These are phyloP conservation scores for Chaetomium fimeti DNA, from an alignment of 495 filamentous ascomycete genomes.

Conservation along the genomic window DNA sequence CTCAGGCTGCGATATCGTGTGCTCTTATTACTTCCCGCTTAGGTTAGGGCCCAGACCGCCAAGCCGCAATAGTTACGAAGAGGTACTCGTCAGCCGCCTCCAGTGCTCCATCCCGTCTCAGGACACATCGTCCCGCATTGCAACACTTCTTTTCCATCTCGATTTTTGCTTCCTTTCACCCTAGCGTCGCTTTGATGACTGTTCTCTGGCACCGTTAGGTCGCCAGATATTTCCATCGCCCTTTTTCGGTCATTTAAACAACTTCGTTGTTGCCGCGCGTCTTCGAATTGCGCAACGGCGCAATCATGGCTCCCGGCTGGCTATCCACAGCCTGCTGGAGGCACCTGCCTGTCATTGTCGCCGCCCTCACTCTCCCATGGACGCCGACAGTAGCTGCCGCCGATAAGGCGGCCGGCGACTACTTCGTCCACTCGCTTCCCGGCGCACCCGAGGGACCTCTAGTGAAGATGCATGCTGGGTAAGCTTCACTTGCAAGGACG, in stretches of 20 bases:
- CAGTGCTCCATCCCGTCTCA: not conserved
- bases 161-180: not conserved
- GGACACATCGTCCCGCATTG: conserved; percentile 15
- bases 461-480: conserved; percentile 98
- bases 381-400: conserved; percentile 34
- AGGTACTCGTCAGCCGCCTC: conserved; percentile 7
- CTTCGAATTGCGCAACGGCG: conserved; percentile 15
- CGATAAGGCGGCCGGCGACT: conserved; percentile 68
- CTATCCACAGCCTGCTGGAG: conserved; percentile 41
- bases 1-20: too few species aligned
- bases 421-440: conserved; percentile 80
- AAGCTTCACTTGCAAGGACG: conserved; percentile 36
- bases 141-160: conserved; percentile 1
- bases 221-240: conserved; percentile 19
- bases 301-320: conserved; percentile 31
- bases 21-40: conserved; percentile 2
- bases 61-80: conserved; percentile 7
- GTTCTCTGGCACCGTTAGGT: conserved; percentile 21
- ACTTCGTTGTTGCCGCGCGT: not conserved
- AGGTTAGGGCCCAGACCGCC: not conserved
- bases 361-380: conserved; percentile 40
- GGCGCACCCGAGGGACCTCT: conserved; percentile 79
- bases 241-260: not conserved
- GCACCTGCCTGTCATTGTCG: conserved; percentile 36
- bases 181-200: conserved; percentile 16